Evolutionary conservation across 495 filamentous ascomycete species (phyloP), one percentile per base, ranked within the genome.

Genomic region (Ascodesmis nigricans): DNA sequence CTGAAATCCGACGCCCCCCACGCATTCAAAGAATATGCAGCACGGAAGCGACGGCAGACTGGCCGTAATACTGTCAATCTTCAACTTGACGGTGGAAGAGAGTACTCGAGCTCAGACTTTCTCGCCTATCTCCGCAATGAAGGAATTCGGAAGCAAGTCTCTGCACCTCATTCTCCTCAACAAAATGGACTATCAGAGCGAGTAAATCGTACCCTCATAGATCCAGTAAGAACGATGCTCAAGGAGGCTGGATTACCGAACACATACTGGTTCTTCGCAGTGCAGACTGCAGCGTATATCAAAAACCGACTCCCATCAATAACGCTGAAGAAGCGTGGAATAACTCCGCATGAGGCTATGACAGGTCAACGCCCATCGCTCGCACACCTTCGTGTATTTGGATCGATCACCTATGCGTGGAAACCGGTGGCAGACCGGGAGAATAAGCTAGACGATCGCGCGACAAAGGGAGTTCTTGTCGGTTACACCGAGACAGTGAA

Each of bases 161-260:
- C 33, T 5, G 16, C 33, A 11, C 33, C 33, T 25, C 26, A 35
- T 22, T 5, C 33, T 16, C 33, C 17, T 4, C 33, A 35, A 14
- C 33, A 35, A 18, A 35, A 35, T 19, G 33, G 33, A 5, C 5
- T 35, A 10, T 23, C 33, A 10, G 33, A 35, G 15, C 7, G 33
- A 8, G 23, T 11, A 19, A 35, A 35, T 25, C 33, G 33, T 6
- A 35, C 33, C 4, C 11, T 35, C 4, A 35, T 35, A 11, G 22
- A 35, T 14, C 22, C 21, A 9, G 33, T 17, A 6, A 19, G 21
- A 8, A 24, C 20, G 4, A 35, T 35, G 33, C 33, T 35, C 6
- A 35, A 35, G 22, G 20, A 35, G 23, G 19, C 33, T 24, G 31
- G 31, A 7, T 18, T 33, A 18, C 31, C 31, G 7, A 21, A 33